phyloP scores from a whole-genome alignment of 176 grass and related monocot species.

The Zea luxurians region DNA sequence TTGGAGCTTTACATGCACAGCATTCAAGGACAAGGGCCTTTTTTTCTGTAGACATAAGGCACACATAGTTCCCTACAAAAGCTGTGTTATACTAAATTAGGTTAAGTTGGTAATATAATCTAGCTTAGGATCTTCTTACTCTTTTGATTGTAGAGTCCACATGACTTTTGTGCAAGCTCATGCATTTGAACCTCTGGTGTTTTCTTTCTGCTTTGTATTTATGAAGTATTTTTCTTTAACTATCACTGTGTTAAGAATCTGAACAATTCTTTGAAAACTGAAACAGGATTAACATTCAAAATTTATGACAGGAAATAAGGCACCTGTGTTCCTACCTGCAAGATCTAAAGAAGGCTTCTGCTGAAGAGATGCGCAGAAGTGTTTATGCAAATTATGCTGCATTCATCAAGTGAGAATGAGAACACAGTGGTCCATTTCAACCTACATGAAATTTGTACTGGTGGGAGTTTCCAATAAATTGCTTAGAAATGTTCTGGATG shows the following conservation, averaged over 20 bases:
- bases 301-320: constrained; percentile 81
- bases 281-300: constrained; percentile 27
- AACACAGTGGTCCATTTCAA: neutral
- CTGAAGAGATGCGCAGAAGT: constrained; percentile 96
- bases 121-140: neutral
- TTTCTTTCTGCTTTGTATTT: constrained; percentile 3
- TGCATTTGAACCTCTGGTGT: neutral
- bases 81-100: neutral
- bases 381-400: constrained; percentile 83
- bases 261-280: constrained; percentile 8
- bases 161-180: neutral
- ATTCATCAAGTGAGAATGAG: constrained; percentile 61
- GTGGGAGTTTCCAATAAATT: neutral
- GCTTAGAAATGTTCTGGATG: neutral
- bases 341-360: constrained; percentile 97
- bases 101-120: neutral
- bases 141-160: neutral
- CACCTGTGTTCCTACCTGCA: constrained; percentile 78
- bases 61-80: neutral
- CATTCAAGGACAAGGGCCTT: neutral
- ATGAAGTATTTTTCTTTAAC: constrained; percentile 10
- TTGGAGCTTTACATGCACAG: neutral
- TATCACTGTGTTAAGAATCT: neutral
- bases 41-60: neutral
- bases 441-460: neutral